phyloP scores from a whole-genome alignment of 148 eudicot species.

The Silene conica region DNA sequence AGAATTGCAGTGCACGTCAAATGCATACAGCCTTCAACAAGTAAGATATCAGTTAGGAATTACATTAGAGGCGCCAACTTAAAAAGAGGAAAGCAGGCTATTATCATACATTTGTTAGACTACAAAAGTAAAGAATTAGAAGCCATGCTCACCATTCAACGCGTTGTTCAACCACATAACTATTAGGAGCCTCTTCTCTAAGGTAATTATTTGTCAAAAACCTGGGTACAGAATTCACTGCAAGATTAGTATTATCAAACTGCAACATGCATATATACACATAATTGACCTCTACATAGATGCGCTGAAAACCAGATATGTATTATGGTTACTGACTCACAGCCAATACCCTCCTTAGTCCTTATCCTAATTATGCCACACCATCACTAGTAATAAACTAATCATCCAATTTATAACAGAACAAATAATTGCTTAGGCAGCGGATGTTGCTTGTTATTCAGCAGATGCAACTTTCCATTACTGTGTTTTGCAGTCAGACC shows the following conservation, averaged over 20 bases:
- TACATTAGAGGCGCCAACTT: not conserved
- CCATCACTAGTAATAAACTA: not conserved
- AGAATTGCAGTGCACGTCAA: slow-evolving; percentile 99
- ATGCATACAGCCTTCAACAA: slow-evolving; percentile 86
- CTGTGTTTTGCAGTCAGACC: not conserved
- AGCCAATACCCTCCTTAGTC: not conserved
- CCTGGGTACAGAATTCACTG: slow-evolving; percentile 36
- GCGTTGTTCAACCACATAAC: slow-evolving; percentile 95
- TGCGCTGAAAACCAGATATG: not conserved
- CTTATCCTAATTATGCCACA: not conserved
- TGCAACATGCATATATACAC: not conserved
- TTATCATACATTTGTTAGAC: not conserved
- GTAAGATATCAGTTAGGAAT: slow-evolving; percentile 13
- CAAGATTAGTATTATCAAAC: slow-evolving; percentile 8
- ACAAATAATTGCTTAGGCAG: not conserved
- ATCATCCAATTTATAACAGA: not conserved
- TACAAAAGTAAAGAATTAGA: not conserved
- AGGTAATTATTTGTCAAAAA: slow-evolving; percentile 92
- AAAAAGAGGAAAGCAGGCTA: not conserved
- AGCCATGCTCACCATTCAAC: slow-evolving; percentile 87
- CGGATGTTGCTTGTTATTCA: not conserved
- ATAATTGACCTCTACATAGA: not conserved
- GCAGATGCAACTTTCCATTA: not conserved
- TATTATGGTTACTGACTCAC: not conserved
- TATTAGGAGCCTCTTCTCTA: slow-evolving; percentile 88